These are phyloP conservation scores for Austropuccinia psidii DNA, from an alignment of 1,284 basidiomycete genomes.

Conservation along the genomic window DNA sequence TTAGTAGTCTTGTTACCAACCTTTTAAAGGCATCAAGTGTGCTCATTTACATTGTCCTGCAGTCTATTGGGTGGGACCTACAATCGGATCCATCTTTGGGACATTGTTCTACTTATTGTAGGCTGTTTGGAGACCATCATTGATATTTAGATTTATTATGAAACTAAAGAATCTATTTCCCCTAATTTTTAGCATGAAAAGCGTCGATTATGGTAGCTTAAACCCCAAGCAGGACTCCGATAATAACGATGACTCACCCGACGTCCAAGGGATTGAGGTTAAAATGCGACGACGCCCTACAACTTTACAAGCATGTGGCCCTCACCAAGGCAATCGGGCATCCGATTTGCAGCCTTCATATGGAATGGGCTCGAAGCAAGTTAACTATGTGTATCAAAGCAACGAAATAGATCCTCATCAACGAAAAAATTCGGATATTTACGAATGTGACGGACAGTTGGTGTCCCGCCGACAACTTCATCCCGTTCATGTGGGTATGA, in stretches of 20 bases:
- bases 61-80: conserved; percentile 35
- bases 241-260: conserved; percentile 15
- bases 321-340: too few species aligned
- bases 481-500: too few species aligned
- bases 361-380: too few species aligned
- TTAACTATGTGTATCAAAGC: too few species aligned
- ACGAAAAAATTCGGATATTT: too few species aligned
- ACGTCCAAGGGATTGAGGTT: conserved; percentile 26
- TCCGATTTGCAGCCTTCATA: too few species aligned
- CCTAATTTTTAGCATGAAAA: conserved; percentile 7
- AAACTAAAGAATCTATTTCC: not conserved
- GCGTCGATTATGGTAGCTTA: conserved; percentile 12
- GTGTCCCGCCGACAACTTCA: too few species aligned
- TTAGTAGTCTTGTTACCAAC: not conserved
- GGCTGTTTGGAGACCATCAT: too few species aligned
- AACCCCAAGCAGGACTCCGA: conserved; percentile 32
- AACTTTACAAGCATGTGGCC: too few species aligned
- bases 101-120: conserved; percentile 29
- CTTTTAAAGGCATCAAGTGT: not conserved
- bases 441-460: too few species aligned
- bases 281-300: conserved; percentile 30
- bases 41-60: not conserved
- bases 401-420: too few species aligned
- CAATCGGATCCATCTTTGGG: conserved; percentile 12
- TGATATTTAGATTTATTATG: not conserved